Evolutionary conservation across 129 eudicot species (phyloP).

Genomic region (Flaveria trinervia): DNA sequence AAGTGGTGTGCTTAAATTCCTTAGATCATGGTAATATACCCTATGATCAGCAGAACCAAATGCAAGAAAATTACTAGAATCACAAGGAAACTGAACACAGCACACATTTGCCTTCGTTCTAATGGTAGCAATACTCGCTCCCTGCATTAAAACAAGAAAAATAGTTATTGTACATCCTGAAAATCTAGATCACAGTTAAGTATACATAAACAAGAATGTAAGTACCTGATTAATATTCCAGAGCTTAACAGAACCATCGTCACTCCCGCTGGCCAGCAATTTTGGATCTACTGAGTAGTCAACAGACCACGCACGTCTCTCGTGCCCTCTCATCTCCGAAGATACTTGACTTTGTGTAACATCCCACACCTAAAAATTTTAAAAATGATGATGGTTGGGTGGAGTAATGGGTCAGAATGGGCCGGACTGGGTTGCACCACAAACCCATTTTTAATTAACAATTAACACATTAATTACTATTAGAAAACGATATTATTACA

Average conservation of each 20-base stretch:
- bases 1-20: neutral
- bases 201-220: slow-evolving; percentile 29
- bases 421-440: neutral
- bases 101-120: slow-evolving; percentile 91
- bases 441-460: neutral
- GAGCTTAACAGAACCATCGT: slow-evolving; percentile 93
- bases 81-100: slow-evolving; percentile 80
- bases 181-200: slow-evolving; percentile 22
- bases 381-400: neutral
- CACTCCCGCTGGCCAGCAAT: slow-evolving; percentile 93
- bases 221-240: slow-evolving; percentile 99
- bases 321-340: slow-evolving; percentile 84
- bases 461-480: neutral
- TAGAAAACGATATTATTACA: neutral
- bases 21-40: slow-evolving; percentile 31
- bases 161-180: slow-evolving; percentile 37
- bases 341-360: slow-evolving; percentile 74
- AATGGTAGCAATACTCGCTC: slow-evolving; percentile 79
- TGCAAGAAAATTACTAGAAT: slow-evolving; percentile 73
- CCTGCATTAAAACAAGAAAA: slow-evolving; percentile 66
- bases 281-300: slow-evolving; percentile 93
- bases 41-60: slow-evolving; percentile 97
- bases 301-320: slow-evolving; percentile 91
- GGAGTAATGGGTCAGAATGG: neutral
- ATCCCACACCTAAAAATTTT: slow-evolving; percentile 83